Evolutionary conservation across 2,329 filamentous ascomycete species (phyloP).

Genomic region (Chalaropsis ovoidea): DNA sequence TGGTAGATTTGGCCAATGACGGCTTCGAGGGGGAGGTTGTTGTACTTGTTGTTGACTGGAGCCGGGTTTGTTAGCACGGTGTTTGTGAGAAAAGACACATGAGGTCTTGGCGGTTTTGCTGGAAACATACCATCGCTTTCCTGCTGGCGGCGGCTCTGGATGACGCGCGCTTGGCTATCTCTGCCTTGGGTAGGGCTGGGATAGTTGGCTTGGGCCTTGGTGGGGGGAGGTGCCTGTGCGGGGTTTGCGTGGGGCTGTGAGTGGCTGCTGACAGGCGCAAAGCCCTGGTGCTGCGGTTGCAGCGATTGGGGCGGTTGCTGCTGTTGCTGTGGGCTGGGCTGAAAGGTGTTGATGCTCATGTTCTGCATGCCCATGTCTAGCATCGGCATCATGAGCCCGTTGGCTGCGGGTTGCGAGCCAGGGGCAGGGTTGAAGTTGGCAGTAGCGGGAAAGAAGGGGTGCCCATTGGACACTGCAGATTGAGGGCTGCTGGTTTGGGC

Average conservation of each 20-base stretch:
- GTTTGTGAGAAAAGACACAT: neutral
- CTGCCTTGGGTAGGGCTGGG: slow-evolving; percentile 42
- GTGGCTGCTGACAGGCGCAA: slow-evolving; percentile 6
- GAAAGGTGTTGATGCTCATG: slow-evolving; percentile 37
- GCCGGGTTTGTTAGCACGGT: slow-evolving; percentile 2
- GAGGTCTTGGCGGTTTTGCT: slow-evolving; percentile 17
- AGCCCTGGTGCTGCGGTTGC: slow-evolving; percentile 22
- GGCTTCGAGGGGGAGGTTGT: slow-evolving; percentile 70
- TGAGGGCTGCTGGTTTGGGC: neutral
- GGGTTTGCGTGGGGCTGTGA: slow-evolving; percentile 3
- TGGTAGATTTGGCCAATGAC: slow-evolving; percentile 76
- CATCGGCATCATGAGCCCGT: slow-evolving; percentile 41
- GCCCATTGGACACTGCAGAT: slow-evolving; percentile 28
- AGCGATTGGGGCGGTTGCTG: slow-evolving; percentile 1
- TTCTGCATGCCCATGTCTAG: slow-evolving; percentile 54
- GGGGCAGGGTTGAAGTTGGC: slow-evolving; percentile 30
- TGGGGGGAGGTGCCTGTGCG: slow-evolving; percentile 2
- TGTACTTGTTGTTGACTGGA: slow-evolving; percentile 64
- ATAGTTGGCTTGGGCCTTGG: slow-evolving; percentile 12
- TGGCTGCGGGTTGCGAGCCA: slow-evolving; percentile 25
- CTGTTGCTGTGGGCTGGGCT: slow-evolving; percentile 27
- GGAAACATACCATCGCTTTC: slow-evolving; percentile 55
- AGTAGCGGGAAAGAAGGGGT: slow-evolving; percentile 31
- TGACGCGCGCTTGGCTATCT: slow-evolving; percentile 66
- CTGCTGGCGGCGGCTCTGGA: slow-evolving; percentile 63